These are phyloP conservation scores for Salix caprea DNA, from an alignment of 345 rosid species.

Conservation along the genomic window DNA sequence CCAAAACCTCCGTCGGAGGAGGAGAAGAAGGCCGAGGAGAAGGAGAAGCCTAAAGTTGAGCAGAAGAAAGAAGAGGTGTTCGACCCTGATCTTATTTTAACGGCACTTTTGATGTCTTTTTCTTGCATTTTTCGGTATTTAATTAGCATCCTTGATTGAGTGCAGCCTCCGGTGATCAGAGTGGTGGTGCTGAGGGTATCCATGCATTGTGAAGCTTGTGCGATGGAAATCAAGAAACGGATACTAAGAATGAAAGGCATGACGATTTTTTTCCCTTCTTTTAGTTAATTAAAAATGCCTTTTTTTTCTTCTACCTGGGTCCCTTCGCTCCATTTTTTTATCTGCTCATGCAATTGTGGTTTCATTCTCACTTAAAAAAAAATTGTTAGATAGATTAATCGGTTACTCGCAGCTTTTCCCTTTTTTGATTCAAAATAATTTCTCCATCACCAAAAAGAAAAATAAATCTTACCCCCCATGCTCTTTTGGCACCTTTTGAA, in stretches of 20 bases:
- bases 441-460: background rate
- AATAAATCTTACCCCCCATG: background rate
- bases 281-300: background rate
- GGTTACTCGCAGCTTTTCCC: slow-evolving; percentile 1
- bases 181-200: slow-evolving; percentile 74
- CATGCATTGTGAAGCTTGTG: slow-evolving; percentile 98
- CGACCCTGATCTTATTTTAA: background rate
- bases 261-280: background rate
- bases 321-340: background rate
- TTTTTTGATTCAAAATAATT: background rate
- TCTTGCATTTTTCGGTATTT: background rate
- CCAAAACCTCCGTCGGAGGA: slow-evolving; percentile 64
- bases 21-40: slow-evolving; percentile 46
- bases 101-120: background rate
- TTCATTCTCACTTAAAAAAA: background rate
- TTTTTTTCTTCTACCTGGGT: background rate
- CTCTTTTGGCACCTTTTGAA: slow-evolving; percentile 10
- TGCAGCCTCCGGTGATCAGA: slow-evolving; percentile 57
- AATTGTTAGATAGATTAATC: background rate
- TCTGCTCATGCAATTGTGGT: slow-evolving; percentile 9
- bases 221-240: slow-evolving; percentile 80
- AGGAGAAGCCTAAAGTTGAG: slow-evolving; percentile 50
- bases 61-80: slow-evolving; percentile 76
- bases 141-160: background rate
- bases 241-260: slow-evolving; percentile 82